Evolutionary conservation across 768 basidiomycete species (phyloP).

Genomic region (Fomitopsis pulvina): DNA sequence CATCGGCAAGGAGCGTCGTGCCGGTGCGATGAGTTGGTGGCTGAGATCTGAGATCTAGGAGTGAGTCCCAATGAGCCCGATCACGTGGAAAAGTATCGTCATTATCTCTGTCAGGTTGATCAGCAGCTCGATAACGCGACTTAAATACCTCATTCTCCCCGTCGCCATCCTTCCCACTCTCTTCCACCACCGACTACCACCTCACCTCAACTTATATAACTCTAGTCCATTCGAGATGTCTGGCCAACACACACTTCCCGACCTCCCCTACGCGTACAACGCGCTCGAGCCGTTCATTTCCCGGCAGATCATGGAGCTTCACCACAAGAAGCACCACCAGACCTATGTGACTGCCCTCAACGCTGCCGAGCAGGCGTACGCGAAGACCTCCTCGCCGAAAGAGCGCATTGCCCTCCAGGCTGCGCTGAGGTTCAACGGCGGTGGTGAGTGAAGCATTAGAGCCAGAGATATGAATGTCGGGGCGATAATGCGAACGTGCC

Average conservation of each 20-base stretch:
- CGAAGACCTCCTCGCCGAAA: constrained; percentile 60
- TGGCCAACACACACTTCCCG: constrained; percentile 49
- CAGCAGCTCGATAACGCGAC: too few species aligned
- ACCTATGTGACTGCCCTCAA: constrained; percentile 91
- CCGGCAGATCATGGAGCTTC: constrained; percentile 87
- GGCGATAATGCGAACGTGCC: constrained; percentile 7
- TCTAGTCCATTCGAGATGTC: constrained; percentile 24
- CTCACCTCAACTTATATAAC: too few species aligned
- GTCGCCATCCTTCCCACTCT: too few species aligned
- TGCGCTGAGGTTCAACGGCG: constrained; percentile 94
- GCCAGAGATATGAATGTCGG: neutral
- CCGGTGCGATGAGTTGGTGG: too few species aligned
- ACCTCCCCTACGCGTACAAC: constrained; percentile 75
- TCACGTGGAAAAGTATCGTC: too few species aligned
- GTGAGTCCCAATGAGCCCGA: too few species aligned
- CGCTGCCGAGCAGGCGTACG: constrained; percentile 76
- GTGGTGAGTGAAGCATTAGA: constrained; percentile 47
- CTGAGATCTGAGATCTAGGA: too few species aligned
- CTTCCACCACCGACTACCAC: too few species aligned
- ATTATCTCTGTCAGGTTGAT: too few species aligned
- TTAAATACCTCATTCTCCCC: too few species aligned
- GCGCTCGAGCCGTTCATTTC: constrained; percentile 94
- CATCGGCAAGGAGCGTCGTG: too few species aligned
- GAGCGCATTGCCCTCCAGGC: constrained; percentile 84
- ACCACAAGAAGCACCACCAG: constrained; percentile 95